Base-by-base conservation (phyloP, 2,329 filamentous ascomycete genomes). In the Ophiostoma australiae region DNA sequence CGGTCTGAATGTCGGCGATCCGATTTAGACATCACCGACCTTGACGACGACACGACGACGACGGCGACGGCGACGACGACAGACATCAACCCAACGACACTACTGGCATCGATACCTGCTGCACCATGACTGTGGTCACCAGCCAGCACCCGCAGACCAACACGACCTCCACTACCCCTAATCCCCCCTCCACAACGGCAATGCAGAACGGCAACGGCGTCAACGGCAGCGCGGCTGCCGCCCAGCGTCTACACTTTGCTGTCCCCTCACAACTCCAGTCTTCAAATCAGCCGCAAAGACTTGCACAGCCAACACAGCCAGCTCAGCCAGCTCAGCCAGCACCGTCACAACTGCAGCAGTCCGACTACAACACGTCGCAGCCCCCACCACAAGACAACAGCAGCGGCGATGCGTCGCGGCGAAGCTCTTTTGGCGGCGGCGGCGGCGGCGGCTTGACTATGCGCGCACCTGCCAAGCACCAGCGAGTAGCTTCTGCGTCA, bases 391-490 rank as follows among this genome's bases (percentile, higher is more conserved):
- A 37, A 27, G 61, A 70, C 39, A 69, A 69, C 70, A 58, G 48
- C 44, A 69, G 67, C 61, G 71, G 69, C 35, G 69, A 70, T 17
- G 37, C 48, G 1, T 72, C 71, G 35, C 69, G 68, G 8, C 69
- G 67, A 48, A 71, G 71, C 67, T 72, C 71, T 0, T 69, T 70
- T 37, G 69, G 70, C 55, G 48, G 52, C 69, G 69, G 70, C 55
- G 48, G 52, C 69, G 69, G 67, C 17, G 67, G 41, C 63, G 71
- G 68, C 11, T 39, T 72, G n/a, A 67, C 48, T n/a, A 71, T 72
- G 71, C 71, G 66, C 23, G 65, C 15, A 5, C 52, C 31, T 1
- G 8, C 65, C 1, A 68, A 70, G 27, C 68, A 70, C 13, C 68
- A 70, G 37, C 71, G 67, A 15, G 4, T 55, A 3, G 63, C 68